Conservation (phyloP, 2,329 filamentous ascomycete species). For the Myrmaecium sp. region DNA sequence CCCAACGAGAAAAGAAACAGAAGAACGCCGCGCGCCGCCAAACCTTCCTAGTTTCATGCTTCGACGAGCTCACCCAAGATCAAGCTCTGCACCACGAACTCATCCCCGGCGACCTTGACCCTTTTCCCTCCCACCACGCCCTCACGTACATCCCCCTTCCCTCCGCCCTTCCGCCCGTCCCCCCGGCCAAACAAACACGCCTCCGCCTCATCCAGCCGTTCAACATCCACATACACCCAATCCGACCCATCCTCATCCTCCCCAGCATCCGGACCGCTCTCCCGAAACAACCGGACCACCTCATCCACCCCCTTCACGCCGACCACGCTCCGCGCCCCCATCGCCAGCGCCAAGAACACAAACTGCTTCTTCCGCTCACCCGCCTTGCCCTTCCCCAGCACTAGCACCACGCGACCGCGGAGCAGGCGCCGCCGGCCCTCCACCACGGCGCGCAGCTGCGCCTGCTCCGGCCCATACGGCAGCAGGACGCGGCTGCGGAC, state of each 20-base stretch:
- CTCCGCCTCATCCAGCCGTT: conserved; percentile 26
- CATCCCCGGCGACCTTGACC: conserved; percentile 58
- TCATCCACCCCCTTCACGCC: conserved; percentile 49
- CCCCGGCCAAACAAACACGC: conserved; percentile 3
- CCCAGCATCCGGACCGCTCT: conserved; percentile 30
- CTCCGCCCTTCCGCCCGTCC: conserved; percentile 26
- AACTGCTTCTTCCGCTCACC: conserved; percentile 53
- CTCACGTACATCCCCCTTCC: conserved; percentile 12
- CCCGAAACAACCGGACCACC: conserved; percentile 45
- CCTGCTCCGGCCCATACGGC: conserved; percentile 39
- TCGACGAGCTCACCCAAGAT: conserved; percentile 70
- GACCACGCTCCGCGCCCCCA: conserved; percentile 53
- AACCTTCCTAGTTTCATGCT: no score
- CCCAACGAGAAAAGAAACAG: no score
- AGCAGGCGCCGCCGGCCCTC: conserved; percentile 43
- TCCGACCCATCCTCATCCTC: conserved; percentile 40
- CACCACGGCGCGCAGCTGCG: conserved; percentile 13
- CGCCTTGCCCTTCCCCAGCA: conserved; percentile 47
- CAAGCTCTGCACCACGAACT: conserved; percentile 81
- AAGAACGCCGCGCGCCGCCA: no score
- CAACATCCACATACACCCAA: conserved; percentile 62
- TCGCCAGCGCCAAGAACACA: conserved; percentile 60
- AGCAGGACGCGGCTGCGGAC: conserved; percentile 55
- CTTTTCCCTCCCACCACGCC: conserved; percentile 24
- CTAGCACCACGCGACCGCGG: conserved; percentile 48